phyloP scores from a whole-genome alignment of 805 yeast species.

The Jamesozyma jinghongensis region DNA sequence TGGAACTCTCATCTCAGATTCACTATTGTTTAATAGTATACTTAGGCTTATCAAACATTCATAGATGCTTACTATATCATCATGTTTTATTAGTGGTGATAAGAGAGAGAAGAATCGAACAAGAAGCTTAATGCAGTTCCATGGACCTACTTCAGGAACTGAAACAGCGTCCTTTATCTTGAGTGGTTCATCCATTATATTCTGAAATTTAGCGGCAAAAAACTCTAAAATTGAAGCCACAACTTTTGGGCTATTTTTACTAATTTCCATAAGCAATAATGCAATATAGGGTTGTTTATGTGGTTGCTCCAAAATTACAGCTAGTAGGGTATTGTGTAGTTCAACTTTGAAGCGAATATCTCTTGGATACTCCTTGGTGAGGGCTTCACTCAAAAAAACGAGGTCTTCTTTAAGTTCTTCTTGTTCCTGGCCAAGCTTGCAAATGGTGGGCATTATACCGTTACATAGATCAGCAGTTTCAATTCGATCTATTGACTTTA shows the following conservation, averaged over 20 bases:
- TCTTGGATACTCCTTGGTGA: slow-evolving; percentile 48
- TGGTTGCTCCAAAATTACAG: slow-evolving; percentile 75
- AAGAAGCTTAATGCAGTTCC: slow-evolving; percentile 58
- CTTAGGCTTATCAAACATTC: slow-evolving; percentile 44
- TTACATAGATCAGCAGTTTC: neutral
- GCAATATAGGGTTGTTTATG: slow-evolving; percentile 64
- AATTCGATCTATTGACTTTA: too few relatives aligned
- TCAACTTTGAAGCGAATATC: slow-evolving; percentile 45
- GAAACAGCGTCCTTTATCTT: slow-evolving; percentile 9
- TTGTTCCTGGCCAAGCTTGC: slow-evolving; percentile 45
- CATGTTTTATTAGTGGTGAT: slow-evolving; percentile 46
- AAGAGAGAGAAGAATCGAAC: slow-evolving; percentile 59
- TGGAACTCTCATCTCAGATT: slow-evolving; percentile 35
- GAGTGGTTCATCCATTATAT: slow-evolving; percentile 34
- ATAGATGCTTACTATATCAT: slow-evolving; percentile 37
- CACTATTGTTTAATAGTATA: slow-evolving; percentile 39
- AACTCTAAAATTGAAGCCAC: slow-evolving; percentile 56
- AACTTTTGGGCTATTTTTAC: slow-evolving; percentile 47
- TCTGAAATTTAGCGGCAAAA: slow-evolving; percentile 51
- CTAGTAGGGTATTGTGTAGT: slow-evolving; percentile 49
- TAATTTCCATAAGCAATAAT: slow-evolving; percentile 51
- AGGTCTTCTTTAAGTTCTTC: slow-evolving; percentile 44
- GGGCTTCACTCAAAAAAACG: slow-evolving; percentile 51
- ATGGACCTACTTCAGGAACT: slow-evolving; percentile 38
- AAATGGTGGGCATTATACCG: slow-evolving; percentile 36